These are phyloP conservation scores for Arxiozyma heterogenica DNA, from an alignment of 1,139 yeast genomes.

Conservation along the genomic window DNA sequence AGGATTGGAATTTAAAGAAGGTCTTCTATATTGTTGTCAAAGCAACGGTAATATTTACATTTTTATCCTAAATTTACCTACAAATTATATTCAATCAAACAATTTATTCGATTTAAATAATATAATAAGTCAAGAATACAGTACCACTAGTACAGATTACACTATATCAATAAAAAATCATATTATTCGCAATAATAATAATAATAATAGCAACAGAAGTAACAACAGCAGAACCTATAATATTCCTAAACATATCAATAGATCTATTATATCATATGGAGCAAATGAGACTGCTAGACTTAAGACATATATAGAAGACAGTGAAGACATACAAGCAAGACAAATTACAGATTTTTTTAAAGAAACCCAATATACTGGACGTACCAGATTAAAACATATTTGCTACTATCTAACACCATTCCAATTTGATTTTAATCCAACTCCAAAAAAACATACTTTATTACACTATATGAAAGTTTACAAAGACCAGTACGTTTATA, in stretches of 20 bases:
- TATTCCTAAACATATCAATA: too few species aligned
- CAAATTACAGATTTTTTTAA: constrained; percentile 16
- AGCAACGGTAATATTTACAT: constrained; percentile 20
- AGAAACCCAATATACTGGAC: constrained; percentile 14
- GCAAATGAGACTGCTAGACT: neutral
- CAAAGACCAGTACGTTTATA: constrained; percentile 8
- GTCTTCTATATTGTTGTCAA: constrained; percentile 23
- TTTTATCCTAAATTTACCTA: constrained; percentile 22
- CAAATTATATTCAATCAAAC: constrained; percentile 18
- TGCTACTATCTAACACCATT: constrained; percentile 16
- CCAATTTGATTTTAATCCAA: neutral
- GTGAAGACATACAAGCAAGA: neutral
- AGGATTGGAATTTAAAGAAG: constrained; percentile 20
- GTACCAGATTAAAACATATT: constrained; percentile 15
- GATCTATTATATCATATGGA: neutral
- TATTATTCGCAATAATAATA: too few species aligned
- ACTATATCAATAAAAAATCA: too few species aligned
- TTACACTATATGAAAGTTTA: neutral
- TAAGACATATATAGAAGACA: neutral
- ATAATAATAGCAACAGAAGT: too few species aligned
- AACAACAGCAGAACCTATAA: too few species aligned
- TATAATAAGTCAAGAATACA: neutral
- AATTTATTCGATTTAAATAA: constrained; percentile 2
- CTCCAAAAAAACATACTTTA: neutral
- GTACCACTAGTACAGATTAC: neutral